phyloP scores from a whole-genome alignment of 441 rosid species.

The Viola pubescens region DNA sequence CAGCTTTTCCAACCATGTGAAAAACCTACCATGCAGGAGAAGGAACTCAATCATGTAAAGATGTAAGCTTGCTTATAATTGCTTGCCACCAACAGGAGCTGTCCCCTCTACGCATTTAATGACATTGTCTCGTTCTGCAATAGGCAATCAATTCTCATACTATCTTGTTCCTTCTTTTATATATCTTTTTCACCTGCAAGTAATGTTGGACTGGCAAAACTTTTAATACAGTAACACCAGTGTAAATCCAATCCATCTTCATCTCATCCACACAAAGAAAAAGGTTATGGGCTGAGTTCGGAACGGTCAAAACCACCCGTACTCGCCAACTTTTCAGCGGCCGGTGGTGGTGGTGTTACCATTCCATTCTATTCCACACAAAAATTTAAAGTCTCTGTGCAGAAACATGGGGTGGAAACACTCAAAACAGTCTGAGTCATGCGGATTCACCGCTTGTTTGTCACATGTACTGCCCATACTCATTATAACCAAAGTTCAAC shows the following conservation, averaged over 20 bases:
- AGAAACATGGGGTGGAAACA: not conserved
- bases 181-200: not conserved
- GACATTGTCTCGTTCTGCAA: not conserved
- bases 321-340: slow-evolving; percentile 5
- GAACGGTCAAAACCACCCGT: slow-evolving; percentile 10
- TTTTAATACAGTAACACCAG: not conserved
- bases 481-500: slow-evolving; percentile 8
- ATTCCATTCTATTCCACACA: too few relatives aligned
- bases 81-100: not conserved
- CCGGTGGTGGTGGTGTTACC: not conserved
- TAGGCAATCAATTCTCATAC: slow-evolving; percentile 1
- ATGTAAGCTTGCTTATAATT: not conserved
- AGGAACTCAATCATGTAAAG: not conserved
- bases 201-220: not conserved
- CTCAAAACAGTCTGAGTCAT: slow-evolving; percentile 20
- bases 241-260: too few relatives aligned
- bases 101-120: not conserved
- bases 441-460: slow-evolving; percentile 22
- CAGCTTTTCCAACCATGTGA: not conserved
- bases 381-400: too few relatives aligned
- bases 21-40: not conserved
- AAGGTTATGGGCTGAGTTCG: not conserved
- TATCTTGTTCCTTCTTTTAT: too few relatives aligned
- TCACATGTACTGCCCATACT: slow-evolving; percentile 32
- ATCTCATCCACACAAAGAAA: too few relatives aligned